phyloP scores from a whole-genome alignment of 495 filamentous ascomycete species.

The Diplogelasinospora grovesii region DNA sequence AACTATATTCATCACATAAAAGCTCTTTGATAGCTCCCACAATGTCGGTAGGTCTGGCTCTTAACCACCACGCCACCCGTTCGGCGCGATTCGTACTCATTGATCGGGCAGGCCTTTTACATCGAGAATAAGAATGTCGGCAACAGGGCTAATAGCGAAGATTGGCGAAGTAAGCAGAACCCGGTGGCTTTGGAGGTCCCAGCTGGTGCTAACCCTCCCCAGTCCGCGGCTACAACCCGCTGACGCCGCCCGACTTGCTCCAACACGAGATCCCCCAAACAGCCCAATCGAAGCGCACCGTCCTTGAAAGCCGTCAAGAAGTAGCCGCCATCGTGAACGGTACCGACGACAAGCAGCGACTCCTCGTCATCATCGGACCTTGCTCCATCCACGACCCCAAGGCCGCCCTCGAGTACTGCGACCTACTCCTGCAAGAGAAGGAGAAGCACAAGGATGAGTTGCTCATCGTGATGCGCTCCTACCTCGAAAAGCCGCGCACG shows the following conservation, averaged over 20 bases:
- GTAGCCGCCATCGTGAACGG: conserved; percentile 74
- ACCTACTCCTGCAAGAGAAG: conserved; percentile 71
- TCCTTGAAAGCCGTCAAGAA: conserved; percentile 74
- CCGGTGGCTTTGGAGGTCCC: too few species aligned
- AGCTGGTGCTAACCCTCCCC: conserved; percentile 19
- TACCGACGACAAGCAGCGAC: conserved; percentile 63
- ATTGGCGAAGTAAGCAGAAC: conserved; percentile 72
- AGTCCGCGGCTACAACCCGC: conserved; percentile 89
- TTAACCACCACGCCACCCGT: neutral
- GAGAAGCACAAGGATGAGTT: conserved; percentile 86
- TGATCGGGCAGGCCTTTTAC: conserved; percentile 46
- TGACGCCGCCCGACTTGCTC: conserved; percentile 88
- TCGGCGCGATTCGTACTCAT: neutral
- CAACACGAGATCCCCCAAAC: conserved; percentile 91
- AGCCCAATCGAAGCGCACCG: conserved; percentile 66
- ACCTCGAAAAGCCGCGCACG: conserved; percentile 97
- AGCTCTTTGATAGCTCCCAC: neutral
- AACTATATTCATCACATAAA: neutral
- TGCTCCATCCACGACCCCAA: conserved; percentile 96
- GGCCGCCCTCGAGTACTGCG: conserved; percentile 90
- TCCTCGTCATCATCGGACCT: conserved; percentile 90
- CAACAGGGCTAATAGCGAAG: conserved; percentile 71
- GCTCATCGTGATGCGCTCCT: conserved; percentile 93
- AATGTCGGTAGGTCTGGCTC: conserved; percentile 20
- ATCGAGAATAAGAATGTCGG: conserved; percentile 87